Base-by-base conservation (phyloP, 139 green algal genomes). In the Chlamydomonas sp. region DNA sequence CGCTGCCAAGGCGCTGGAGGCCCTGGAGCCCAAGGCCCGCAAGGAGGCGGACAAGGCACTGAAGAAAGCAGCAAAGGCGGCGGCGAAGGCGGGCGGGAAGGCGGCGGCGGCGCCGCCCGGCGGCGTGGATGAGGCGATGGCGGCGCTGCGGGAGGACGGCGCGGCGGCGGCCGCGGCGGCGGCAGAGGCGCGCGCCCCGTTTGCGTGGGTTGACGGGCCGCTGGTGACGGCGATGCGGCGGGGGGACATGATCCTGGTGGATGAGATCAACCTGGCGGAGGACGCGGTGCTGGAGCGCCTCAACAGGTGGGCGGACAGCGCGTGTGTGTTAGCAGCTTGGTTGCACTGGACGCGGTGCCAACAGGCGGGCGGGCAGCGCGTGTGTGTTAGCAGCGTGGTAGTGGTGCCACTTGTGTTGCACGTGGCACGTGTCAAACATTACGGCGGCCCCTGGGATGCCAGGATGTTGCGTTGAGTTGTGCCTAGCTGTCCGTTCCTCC, bases 241-340 rank as follows among this genome's bases (percentile, higher is more conserved):
- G 1, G 98, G 98, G 9, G 95, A 99, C 85, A 94, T 99, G 82
- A 90, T 99, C 63, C 93, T 99, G 31, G 92, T 99, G 1, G 98
- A 99, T 85, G 98, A 99, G 91, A 95, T 99, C 79, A 99, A 99
- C 88, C 92, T 99, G 69, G 98, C 98, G 1, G 98, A 99, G 79
- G 98, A 99, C 90, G 97, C 97, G 1, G 98, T 99, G 66, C 93
- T 99, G 64, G 98, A 99, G 91, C 90, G 98, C 0, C 94, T 99
- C 18, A 99, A 99, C 93, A 98, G 95, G 95, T 96, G 66, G 87
- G 7, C 5, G 17, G 78, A 6, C 10, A 77, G 66, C 64, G 63
- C 31, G 12, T 80, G 68, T 74, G 62, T 58, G 82, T 68, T 10
- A n/a, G 12, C 63, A 5, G 3, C 57, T 61, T 75, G 31, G 31